phyloP scores from a whole-genome alignment of 1,139 yeast species.

The Hyphopichia fennica region DNA sequence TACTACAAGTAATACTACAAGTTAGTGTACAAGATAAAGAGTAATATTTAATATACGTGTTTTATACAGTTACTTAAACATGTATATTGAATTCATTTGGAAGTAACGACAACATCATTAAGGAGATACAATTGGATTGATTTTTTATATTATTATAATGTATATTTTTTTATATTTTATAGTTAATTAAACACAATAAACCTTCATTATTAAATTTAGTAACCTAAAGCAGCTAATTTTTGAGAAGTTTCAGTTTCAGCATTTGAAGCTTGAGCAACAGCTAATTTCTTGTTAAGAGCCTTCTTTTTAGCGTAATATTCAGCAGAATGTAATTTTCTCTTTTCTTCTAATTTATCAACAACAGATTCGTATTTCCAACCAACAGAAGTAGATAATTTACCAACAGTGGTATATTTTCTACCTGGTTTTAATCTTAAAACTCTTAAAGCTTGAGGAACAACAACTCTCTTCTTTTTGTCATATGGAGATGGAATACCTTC shows the following conservation, averaged over 20 bases:
- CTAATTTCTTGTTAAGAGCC: constrained; percentile 90
- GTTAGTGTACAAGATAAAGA: too few species aligned
- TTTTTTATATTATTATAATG: neutral
- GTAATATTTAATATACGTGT: too few species aligned
- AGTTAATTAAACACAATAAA: neutral
- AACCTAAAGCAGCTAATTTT: constrained; percentile 79
- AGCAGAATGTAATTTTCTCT: constrained; percentile 99
- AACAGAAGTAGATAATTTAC: constrained; percentile 93
- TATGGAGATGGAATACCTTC: constrained; percentile 99
- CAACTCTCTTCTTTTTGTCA: constrained; percentile 99
- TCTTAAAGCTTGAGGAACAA: constrained; percentile 99
- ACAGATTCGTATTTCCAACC: constrained; percentile 99
- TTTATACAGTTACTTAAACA: too few species aligned
- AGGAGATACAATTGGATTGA: too few species aligned
- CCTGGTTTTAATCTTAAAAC: constrained; percentile 99
- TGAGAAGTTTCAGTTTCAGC: constrained; percentile 73
- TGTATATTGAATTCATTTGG: too few species aligned
- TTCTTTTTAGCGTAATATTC: constrained; percentile 99
- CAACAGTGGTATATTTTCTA: constrained; percentile 98
- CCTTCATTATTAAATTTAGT: constrained; percentile 41
- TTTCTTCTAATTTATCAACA: constrained; percentile 97
- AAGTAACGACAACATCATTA: too few species aligned
- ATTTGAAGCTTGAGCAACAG: constrained; percentile 79
- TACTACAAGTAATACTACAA: too few species aligned
- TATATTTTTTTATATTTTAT: neutral